Evolutionary conservation across 345 rosid genomes (phyloP), one percentile per base, ranked within the genome.

Genomic region (Lenwebbia sp.): DNA sequence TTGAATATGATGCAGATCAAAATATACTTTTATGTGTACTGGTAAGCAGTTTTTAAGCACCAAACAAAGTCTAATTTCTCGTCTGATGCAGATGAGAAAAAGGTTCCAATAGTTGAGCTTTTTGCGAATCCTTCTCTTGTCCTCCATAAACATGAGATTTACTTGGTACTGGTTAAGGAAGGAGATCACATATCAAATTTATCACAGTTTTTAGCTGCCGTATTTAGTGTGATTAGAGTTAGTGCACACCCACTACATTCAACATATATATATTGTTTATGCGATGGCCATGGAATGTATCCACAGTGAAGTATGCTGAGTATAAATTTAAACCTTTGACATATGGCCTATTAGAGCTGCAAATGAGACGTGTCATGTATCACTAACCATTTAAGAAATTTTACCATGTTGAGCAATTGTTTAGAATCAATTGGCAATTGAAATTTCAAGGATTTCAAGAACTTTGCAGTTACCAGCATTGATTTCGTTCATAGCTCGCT

Each of bases 401-500:
- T 65, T 65, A 65, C 41, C 41, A 8, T 17, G 21, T 30, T 6
- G 76, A 30, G 30, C 23, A 65, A 30, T 65, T 65, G 30, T 65
- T 21, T 30, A 65, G 41, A 30, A 65, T 15, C 76, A 65, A 65
- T 30, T 7, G 0, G 76, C 0, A 15, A 65, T 65, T 65, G 76
- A 65, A 65, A 65, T 65, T 65, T 65, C 76, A 65, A 54, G 54
- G 30, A 6, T 37, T 76, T 40, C 23, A 23, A 62, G 57, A 53
- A 70, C 47, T 47, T 47, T n/a, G 40, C 49, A 44, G 30, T 44
- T 83, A 88, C 88, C 89, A 10, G 89, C 89, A 86, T 88, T 88
- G 33, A 88, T 88, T 81, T 88, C 89, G 76, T 86, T 88, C 89
- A 88, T 88, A 25, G 89, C 89, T 53, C 88, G 87, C 84, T 88